phyloP scores from a whole-genome alignment of 129 eudicot genomes.

The Dittrichia graveolens region DNA sequence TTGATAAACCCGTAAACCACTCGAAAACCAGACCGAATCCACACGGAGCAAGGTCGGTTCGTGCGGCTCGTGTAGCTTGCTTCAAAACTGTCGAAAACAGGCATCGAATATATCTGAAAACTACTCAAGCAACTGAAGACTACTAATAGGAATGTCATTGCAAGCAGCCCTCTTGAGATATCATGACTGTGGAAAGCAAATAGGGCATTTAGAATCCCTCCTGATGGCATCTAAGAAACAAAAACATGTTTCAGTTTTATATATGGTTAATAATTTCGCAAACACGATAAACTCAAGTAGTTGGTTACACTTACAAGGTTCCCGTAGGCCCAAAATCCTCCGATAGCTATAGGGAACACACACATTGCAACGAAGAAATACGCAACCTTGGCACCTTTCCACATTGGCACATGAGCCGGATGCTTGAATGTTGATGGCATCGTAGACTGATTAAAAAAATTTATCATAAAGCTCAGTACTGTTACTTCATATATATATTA shows the following conservation, averaged over 20 bases:
- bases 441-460: slow-evolving; percentile 38
- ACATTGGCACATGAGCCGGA: slow-evolving; percentile 80
- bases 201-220: slow-evolving; percentile 63
- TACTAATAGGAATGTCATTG: slow-evolving; percentile 47
- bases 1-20: slow-evolving; percentile 74
- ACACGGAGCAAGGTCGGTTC: slow-evolving; percentile 83
- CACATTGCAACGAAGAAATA: slow-evolving; percentile 76
- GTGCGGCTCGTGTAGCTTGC: slow-evolving; percentile 90
- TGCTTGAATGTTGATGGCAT: slow-evolving; percentile 75
- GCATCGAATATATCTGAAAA: slow-evolving; percentile 77
- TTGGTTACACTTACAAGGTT: slow-evolving; percentile 66
- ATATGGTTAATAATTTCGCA: neutral
- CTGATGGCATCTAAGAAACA: slow-evolving; percentile 73
- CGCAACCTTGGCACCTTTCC: slow-evolving; percentile 78
- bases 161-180: slow-evolving; percentile 52
- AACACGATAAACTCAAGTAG: neutral
- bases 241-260: neutral
- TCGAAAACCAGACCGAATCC: slow-evolving; percentile 95
- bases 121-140: slow-evolving; percentile 65
- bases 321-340: slow-evolving; percentile 97
- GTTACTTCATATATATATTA: neutral
- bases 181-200: slow-evolving; percentile 49
- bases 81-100: slow-evolving; percentile 91
- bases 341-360: slow-evolving; percentile 85
- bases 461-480: neutral